Evolutionary conservation across 371 early-diverging fungal genomes (phyloP).

Genomic region (Globomyces sp.): DNA sequence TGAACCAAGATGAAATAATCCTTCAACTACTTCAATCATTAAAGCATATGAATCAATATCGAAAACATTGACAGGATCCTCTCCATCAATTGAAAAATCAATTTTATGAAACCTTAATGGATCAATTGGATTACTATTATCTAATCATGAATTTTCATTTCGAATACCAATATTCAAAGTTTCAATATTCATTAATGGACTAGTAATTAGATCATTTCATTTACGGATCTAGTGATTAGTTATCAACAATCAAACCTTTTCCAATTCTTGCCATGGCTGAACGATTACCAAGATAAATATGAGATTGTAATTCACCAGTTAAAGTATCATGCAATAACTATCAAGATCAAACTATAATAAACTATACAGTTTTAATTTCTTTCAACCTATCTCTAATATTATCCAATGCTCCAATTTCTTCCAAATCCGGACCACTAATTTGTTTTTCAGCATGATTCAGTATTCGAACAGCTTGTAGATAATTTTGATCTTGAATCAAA

Average conservation of each 20-base stretch:
- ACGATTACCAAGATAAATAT: constrained; percentile 84
- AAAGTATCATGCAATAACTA: constrained; percentile 73
- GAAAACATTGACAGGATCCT: constrained; percentile 37
- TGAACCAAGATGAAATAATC: constrained; percentile 70
- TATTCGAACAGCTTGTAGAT: constrained; percentile 71
- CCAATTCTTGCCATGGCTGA: constrained; percentile 31
- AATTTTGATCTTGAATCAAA: constrained; percentile 75
- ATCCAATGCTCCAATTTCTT: constrained; percentile 81
- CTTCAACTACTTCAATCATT: constrained; percentile 81
- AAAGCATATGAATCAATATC: constrained; percentile 91
- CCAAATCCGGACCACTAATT: constrained; percentile 70
- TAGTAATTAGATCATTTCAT: background rate
- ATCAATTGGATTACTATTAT: too few relatives aligned
- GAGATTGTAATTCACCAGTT: constrained; percentile 89
- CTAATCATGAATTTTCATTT: background rate
- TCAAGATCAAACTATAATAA: background rate
- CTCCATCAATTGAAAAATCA: background rate
- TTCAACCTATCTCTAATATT: constrained; percentile 62
- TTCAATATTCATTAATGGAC: background rate
- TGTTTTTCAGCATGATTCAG: constrained; percentile 67
- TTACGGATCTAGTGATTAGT: background rate
- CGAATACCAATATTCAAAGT: background rate
- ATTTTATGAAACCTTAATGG: background rate
- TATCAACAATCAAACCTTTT: constrained; percentile 2
- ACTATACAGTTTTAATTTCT: background rate